Percentiles rank a stretch among this genome's conserved stretches.
Conservation (phyloP, 2,329 filamentous ascomycete genomes). For the Diaporthe helianthi region DNA sequence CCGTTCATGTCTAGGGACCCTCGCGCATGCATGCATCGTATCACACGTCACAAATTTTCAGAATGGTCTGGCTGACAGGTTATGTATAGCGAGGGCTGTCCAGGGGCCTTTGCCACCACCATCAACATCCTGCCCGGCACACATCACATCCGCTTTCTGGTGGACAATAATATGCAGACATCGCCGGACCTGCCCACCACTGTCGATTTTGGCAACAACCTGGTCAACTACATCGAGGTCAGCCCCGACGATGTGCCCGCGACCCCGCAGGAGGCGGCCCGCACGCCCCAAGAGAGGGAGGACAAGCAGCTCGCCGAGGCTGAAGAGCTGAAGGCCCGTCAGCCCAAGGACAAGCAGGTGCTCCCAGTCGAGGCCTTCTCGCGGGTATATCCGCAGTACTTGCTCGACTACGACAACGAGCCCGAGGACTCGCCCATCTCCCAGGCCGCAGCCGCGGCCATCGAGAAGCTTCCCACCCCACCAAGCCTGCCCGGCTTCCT, state of each 20-base stretch:
- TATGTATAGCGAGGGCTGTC: constrained; percentile 56
- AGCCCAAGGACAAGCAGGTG: constrained; percentile 61
- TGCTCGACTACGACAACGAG: constrained; percentile 80
- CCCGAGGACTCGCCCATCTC: constrained; percentile 79
- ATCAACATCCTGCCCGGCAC: constrained; percentile 90
- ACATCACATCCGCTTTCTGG: constrained; percentile 95
- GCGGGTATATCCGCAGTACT: constrained; percentile 79
- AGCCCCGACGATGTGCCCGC: constrained; percentile 72
- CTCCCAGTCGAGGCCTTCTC: constrained; percentile 69
- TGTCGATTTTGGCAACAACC: constrained; percentile 96
- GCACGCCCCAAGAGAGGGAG: constrained; percentile 40
- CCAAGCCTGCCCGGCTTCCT: constrained; percentile 89
- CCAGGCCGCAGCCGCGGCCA: constrained; percentile 75
- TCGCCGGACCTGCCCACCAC: constrained; percentile 89
- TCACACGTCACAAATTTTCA: constrained; percentile 20
- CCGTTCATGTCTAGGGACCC: constrained; percentile 18
- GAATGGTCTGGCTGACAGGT: constrained; percentile 32
- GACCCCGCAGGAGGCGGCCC: constrained; percentile 41
- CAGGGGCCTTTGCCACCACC: constrained; percentile 74
- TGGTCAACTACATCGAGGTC: constrained; percentile 98
- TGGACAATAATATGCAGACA: constrained; percentile 91
- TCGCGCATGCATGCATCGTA: constrained; percentile 19
- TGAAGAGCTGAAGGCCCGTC: constrained; percentile 52
- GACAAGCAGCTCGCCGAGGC: constrained; percentile 37
- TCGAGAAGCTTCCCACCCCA: constrained; percentile 81